Evolutionary conservation across 2,329 filamentous ascomycete genomes (phyloP).

Genomic region (Fusarium metavorans): DNA sequence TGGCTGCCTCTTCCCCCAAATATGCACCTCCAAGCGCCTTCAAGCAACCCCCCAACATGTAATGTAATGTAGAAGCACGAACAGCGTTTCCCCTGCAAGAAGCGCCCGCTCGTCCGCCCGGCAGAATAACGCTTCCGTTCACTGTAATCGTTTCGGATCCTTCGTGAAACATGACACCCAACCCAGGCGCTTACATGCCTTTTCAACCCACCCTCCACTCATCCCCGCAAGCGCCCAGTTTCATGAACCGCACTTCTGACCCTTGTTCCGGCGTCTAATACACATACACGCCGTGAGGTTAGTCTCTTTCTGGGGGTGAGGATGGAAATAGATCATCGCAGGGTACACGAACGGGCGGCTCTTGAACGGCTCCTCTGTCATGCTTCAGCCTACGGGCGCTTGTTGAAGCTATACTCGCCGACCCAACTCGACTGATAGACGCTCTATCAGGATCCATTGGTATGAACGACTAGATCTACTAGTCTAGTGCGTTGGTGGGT

Average conservation of each 20-base stretch:
- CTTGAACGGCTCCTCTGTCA: slow-evolving; percentile 14
- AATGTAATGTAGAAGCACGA: not conserved
- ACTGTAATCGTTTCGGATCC: slow-evolving; percentile 1
- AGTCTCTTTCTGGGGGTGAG: not conserved
- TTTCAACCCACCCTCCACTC: not conserved
- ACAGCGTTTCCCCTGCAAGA: not conserved
- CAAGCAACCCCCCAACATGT: not conserved
- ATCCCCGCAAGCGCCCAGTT: slow-evolving; percentile 28
- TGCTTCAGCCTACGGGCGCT: slow-evolving; percentile 13
- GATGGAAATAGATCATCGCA: slow-evolving; percentile 18
- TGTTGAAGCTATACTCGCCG: not conserved
- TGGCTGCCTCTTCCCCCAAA: slow-evolving; percentile 31
- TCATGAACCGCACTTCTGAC: slow-evolving; percentile 16
- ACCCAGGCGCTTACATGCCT: slow-evolving; percentile 25
- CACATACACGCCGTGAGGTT: not conserved
- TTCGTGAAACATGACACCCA: slow-evolving; percentile 20
- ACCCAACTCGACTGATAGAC: slow-evolving; percentile 5
- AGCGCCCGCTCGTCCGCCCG: not conserved
- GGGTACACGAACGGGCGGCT: not conserved
- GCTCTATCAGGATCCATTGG: not conserved
- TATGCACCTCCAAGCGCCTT: slow-evolving; percentile 2
- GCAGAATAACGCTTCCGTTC: not conserved
- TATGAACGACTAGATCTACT: not conserved
- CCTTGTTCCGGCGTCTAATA: slow-evolving; percentile 23
- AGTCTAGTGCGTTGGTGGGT: not conserved